Conservation (phyloP, 306 rosid genomes). For the Gynostemma pentaphyllum region DNA sequence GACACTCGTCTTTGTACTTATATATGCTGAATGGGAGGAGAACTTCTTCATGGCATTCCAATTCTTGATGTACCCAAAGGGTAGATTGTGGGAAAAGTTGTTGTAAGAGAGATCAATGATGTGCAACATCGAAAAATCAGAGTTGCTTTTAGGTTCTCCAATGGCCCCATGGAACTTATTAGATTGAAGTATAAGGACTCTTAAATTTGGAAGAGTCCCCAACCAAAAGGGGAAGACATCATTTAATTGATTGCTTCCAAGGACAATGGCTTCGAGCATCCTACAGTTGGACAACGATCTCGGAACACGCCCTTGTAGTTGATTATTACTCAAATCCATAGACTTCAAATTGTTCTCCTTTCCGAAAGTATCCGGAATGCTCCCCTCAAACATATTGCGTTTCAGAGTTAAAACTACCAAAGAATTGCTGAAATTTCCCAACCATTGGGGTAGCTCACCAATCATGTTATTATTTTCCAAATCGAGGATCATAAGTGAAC, state of each 20-base stretch:
- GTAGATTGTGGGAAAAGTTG: no score
- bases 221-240: constrained; percentile 7
- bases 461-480: constrained; percentile 9
- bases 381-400: not conserved
- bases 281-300: no score
- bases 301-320: not conserved
- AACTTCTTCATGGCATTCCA: constrained; percentile 1
- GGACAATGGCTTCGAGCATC: not conserved
- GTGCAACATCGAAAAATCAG: not conserved
- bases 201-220: no score
- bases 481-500: not conserved
- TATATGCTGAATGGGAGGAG: not conserved
- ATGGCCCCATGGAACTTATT: not conserved
- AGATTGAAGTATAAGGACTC: no score
- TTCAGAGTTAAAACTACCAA: not conserved
- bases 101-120: no score
- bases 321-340: no score
- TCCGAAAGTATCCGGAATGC: not conserved
- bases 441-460: constrained; percentile 7
- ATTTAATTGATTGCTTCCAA: no score
- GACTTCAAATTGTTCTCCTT: not conserved
- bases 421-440: no score
- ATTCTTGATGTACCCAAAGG: no score
- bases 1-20: not conserved
- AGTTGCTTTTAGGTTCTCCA: not conserved